phyloP scores from a whole-genome alignment of 2,329 filamentous ascomycete genomes.

The Aureobasidium sp. region DNA sequence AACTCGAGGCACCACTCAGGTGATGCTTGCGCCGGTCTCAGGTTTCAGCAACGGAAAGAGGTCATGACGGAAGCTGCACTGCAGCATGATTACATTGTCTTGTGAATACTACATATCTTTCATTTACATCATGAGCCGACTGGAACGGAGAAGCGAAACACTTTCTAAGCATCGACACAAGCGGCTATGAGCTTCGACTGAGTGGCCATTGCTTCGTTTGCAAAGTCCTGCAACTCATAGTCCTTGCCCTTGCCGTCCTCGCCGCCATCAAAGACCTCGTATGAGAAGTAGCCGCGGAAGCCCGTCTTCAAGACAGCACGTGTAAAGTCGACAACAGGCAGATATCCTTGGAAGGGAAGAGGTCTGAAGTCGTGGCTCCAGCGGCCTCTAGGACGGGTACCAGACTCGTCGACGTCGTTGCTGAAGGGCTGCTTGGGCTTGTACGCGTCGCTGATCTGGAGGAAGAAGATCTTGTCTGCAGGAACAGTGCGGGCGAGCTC shows the following conservation, averaged over 20 bases:
- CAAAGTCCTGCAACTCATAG: constrained; percentile 37
- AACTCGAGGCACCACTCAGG: no score
- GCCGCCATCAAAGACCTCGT: constrained; percentile 61
- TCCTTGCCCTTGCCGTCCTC: constrained; percentile 45
- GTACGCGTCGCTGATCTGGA: constrained; percentile 71
- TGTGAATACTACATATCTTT: not conserved
- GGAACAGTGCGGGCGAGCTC: constrained; percentile 52
- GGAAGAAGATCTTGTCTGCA: constrained; percentile 60
- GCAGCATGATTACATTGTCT: not conserved
- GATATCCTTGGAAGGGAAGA: constrained; percentile 61
- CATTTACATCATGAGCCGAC: not conserved
- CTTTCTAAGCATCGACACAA: constrained; percentile 20
- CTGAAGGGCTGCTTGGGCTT: constrained; percentile 49
- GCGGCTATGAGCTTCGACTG: constrained; percentile 34
- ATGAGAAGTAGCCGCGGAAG: constrained; percentile 57
- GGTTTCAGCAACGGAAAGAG: no score
- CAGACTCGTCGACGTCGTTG: constrained; percentile 40
- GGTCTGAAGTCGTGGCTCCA: constrained; percentile 69
- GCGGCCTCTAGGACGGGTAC: constrained; percentile 50
- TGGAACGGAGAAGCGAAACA: not conserved
- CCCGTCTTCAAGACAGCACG: constrained; percentile 60
- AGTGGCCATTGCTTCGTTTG: constrained; percentile 23
- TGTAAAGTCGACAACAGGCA: constrained; percentile 58
- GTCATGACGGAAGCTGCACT: not conserved
- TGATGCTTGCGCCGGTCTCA: not conserved